phyloP scores from a whole-genome alignment of 768 basidiomycete species.

The Leucosporidium creatinivorum region DNA sequence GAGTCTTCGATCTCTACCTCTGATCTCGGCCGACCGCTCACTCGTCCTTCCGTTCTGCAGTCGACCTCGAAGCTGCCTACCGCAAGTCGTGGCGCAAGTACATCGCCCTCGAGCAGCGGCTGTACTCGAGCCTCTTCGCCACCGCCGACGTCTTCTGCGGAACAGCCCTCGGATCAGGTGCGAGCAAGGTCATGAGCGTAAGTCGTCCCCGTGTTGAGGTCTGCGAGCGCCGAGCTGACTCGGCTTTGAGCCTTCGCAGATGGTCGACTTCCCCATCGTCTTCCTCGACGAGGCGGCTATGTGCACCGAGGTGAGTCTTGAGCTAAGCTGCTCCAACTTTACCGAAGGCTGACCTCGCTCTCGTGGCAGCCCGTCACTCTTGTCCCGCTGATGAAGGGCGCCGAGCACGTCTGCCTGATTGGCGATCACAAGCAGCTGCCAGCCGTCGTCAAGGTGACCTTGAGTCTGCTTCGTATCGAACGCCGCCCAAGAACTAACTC shows the following conservation, averaged over 20 bases:
- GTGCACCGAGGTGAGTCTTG: slow-evolving; percentile 62
- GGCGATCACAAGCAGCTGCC: slow-evolving; percentile 97
- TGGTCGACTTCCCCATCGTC: slow-evolving; percentile 79
- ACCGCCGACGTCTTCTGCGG: slow-evolving; percentile 61
- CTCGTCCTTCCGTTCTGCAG: not conserved
- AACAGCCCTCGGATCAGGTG: slow-evolving; percentile 28
- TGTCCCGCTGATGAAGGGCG: slow-evolving; percentile 89
- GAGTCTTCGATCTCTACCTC: not conserved
- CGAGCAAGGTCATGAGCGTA: slow-evolving; percentile 19
- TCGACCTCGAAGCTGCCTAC: slow-evolving; percentile 38
- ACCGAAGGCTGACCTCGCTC: not conserved
- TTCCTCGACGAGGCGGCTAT: slow-evolving; percentile 93
- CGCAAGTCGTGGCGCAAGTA: slow-evolving; percentile 46
- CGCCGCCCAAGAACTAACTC: not conserved
- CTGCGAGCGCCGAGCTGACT: not conserved
- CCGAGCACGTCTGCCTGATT: slow-evolving; percentile 74
- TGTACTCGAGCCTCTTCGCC: slow-evolving; percentile 58
- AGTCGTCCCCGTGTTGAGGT: not conserved
- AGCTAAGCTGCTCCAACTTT: too few species aligned
- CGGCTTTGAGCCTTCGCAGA: slow-evolving; percentile 15
- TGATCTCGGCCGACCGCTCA: not conserved
- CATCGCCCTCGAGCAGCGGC: slow-evolving; percentile 55
- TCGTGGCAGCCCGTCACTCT: slow-evolving; percentile 59
- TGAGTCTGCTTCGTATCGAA: not conserved
- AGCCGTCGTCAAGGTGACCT: slow-evolving; percentile 56